phyloP scores from a whole-genome alignment of 2,329 filamentous ascomycete genomes.

The Aspergillus cejpii region DNA sequence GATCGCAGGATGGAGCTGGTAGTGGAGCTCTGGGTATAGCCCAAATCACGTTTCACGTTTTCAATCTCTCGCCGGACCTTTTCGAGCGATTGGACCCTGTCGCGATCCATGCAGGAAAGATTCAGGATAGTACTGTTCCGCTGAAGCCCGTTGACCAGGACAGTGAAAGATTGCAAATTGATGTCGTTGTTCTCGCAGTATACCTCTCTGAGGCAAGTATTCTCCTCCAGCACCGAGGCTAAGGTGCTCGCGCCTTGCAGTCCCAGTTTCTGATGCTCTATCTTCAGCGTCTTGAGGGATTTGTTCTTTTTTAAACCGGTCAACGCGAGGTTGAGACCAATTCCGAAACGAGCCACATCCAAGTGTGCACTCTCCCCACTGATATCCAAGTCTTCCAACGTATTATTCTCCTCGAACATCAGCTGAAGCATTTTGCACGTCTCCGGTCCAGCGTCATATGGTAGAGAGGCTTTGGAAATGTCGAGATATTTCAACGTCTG shows the following conservation, averaged over 20 bases:
- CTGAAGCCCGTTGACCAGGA: constrained; percentile 61
- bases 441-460: constrained; percentile 60
- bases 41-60: constrained; percentile 41
- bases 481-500: constrained; percentile 58
- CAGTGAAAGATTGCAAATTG: constrained; percentile 62
- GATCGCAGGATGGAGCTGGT: constrained; percentile 41
- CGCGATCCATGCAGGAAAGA: constrained; percentile 57
- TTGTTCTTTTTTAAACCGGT: constrained; percentile 59
- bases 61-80: constrained; percentile 53
- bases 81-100: constrained; percentile 56
- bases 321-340: constrained; percentile 60
- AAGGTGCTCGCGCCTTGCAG: constrained; percentile 63
- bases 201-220: constrained; percentile 56
- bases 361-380: constrained; percentile 65
- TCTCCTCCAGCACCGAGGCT: constrained; percentile 60
- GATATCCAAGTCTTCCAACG: constrained; percentile 60
- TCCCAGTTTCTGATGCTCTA: constrained; percentile 63
- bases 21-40: constrained; percentile 26
- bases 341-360: constrained; percentile 63
- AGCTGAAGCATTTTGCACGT: constrained; percentile 58
- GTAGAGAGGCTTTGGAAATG: constrained; percentile 63
- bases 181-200: constrained; percentile 68
- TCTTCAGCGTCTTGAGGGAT: constrained; percentile 55
- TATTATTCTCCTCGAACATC: constrained; percentile 62
- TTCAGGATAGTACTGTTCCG: constrained; percentile 57